phyloP scores from a whole-genome alignment of 2,329 filamentous ascomycete genomes.

The Aureobasidium sp. region DNA sequence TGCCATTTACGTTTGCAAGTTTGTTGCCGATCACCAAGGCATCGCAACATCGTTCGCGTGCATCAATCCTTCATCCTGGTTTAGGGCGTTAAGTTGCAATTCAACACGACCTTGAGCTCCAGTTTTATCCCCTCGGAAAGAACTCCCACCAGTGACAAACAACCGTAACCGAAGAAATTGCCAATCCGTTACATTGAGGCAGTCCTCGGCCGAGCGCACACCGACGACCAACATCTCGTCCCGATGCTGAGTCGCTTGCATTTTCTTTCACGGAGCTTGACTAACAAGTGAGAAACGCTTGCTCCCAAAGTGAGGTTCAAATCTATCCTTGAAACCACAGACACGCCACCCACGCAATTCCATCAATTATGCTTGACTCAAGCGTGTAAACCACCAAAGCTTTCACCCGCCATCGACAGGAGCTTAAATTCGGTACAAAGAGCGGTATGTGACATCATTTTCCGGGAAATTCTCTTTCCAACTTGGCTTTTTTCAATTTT shows the following conservation, averaged over 20 bases:
- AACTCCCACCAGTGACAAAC: background rate
- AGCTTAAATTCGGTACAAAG: conserved; percentile 6
- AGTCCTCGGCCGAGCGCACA: conserved; percentile 4
- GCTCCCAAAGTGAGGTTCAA: background rate
- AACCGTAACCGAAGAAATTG: conserved; percentile 8
- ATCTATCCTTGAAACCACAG: conserved; percentile 1
- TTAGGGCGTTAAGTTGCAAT: background rate
- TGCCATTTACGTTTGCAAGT: background rate
- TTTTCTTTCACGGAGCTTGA: conserved; percentile 3
- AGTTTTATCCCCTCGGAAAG: conserved; percentile 5
- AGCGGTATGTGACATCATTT: conserved; percentile 9
- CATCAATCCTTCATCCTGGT: conserved; percentile 3
- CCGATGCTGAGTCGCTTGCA: conserved; percentile 1
- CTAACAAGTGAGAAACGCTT: background rate
- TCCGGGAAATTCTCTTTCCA: conserved; percentile 8
- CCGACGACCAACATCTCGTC: conserved; percentile 1
- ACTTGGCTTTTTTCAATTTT: background rate
- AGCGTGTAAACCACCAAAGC: conserved; percentile 4
- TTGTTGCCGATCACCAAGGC: background rate
- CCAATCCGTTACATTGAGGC: background rate
- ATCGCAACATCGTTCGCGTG: background rate
- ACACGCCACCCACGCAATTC: conserved; percentile 8
- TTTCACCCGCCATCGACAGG: conserved; percentile 9
- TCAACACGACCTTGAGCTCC: background rate
- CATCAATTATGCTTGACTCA: conserved; percentile 5